phyloP scores from a whole-genome alignment of 345 rosid genomes.

The Murraya paniculata region DNA sequence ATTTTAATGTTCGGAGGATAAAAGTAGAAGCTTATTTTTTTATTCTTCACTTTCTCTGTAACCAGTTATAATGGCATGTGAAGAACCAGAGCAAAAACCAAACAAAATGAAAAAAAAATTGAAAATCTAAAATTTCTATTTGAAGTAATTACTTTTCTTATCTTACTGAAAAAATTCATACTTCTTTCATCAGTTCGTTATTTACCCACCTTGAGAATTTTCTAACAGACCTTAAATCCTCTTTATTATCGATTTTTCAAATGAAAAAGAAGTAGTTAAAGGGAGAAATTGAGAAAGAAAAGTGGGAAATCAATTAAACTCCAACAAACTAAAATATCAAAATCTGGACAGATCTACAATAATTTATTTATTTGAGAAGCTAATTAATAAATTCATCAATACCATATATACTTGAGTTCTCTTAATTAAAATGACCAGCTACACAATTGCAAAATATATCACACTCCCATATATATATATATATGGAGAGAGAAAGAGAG shows the following conservation, averaged over 20 bases:
- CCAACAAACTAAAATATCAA: background rate
- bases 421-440: background rate
- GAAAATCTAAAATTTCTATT: background rate
- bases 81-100: background rate
- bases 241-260: background rate
- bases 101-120: background rate
- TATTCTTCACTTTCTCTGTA: conserved; percentile 4
- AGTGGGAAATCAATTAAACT: background rate
- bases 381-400: conserved; percentile 2
- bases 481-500: too few relatives aligned
- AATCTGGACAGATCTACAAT: conserved; percentile 13
- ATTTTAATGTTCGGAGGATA: background rate
- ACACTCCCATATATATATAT: background rate
- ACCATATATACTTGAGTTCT: conserved; percentile 1
- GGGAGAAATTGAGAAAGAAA: background rate
- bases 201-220: background rate
- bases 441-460: background rate
- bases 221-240: background rate
- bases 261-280: background rate
- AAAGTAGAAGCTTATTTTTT: background rate
- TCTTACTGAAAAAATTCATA: background rate
- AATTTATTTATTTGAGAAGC: conserved; percentile 6
- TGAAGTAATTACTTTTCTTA: background rate
- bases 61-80: conserved; percentile 15
- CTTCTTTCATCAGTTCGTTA: too few relatives aligned